Base-by-base conservation (phyloP, 495 filamentous ascomycete genomes). In the Trichoderma erinaceum region DNA sequence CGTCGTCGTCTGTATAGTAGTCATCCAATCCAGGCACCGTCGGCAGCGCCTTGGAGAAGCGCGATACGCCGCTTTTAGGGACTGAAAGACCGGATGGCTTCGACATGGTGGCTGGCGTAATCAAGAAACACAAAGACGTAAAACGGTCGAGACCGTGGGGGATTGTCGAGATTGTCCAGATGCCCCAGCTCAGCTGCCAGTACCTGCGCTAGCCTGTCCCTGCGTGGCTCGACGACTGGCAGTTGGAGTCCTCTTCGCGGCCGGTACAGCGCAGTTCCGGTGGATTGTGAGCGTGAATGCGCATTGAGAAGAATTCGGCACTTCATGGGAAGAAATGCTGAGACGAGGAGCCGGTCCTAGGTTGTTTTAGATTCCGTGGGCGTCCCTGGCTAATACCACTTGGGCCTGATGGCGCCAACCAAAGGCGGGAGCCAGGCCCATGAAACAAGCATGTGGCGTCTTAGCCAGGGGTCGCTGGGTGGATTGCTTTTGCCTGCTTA, bases 41-140 rank as follows among this genome's bases (percentile, higher is more conserved):
- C 56, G 75, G 75, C 52, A 77, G 69, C 58, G 75, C 75, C 70
- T 77, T 77, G 66, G 75, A 77, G 66, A 76, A 76, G 68, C 75
- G 75, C 41, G 75, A 77, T 52, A 72, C 71, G 56, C 74, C 74
- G 71, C 67, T 44, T 46, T 67, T 70, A 25, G 74, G 74, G 74
- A 69, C 50, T 46, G 71, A 69, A 46, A 50, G 65, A 32, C 21
- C 41, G 43, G 41, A 66, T 6, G 32, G 25, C 11, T 18, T 43
- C 65, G 27, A 46, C 65, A 46, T 50, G 18, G 65, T 21, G 41
- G 65, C 41, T 15, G 5, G 64, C 21, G 16, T 18, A 18, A 15
- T 29, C 56, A 16, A 32, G 0, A 18, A 61, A 21, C 27, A 12
- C 13, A 29, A 13, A 61, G 29, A n/a, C 16, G 21, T n/a, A 25